Evolutionary conservation across 1,139 yeast genomes (phyloP), one percentile per base, ranked within the genome.

Genomic region (Entelexis sorbosivorans): DNA sequence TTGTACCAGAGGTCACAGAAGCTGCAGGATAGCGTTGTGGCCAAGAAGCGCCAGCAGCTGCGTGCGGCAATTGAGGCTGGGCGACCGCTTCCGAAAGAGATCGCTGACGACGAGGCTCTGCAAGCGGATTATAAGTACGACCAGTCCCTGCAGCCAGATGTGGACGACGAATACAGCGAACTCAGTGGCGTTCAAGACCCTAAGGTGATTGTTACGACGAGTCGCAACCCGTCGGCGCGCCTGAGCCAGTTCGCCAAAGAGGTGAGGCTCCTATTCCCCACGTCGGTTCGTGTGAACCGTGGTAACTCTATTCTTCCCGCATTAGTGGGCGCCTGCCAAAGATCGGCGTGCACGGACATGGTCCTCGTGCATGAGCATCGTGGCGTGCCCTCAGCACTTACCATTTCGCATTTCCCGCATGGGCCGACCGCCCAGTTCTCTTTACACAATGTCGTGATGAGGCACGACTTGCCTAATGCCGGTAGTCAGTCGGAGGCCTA

Each of bases 341-440:
- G 81, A 36, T 75, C 83, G 0, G 79, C 79, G 11, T 79, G 91
- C 11, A 82, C 94, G 2, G 99, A 91, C 65, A 70, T 93, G 61
- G 73, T 91, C 22, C 75, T 93, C 7, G 69, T 93, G 38, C 98
- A 91, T 67, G 99, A 91, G 66, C 98, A 91, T 68, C 77, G 99
- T 68, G 99, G 99, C 76, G 91, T 87, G 0, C 99, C 99, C 48
- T 88, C 96, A 0, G 86, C 96, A 1, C 64, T 91, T 55, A 91
- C 98, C 1, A 72, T 91, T 34, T 82, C 94, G 42, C 99, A 91
- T 72, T 85, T 93, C 67, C 99, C 98, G 5, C 96, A 91, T 66
- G 99, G 99, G 0, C 99, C 98, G 26, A 85, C 96, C 4, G 94
- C 94, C 35, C 82, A 85, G 39, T 93, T 91, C 71, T 86, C 97